Base-by-base conservation (phyloP, 176 grass and related monocot genomes). In the Echinochloa phyllopogon region DNA sequence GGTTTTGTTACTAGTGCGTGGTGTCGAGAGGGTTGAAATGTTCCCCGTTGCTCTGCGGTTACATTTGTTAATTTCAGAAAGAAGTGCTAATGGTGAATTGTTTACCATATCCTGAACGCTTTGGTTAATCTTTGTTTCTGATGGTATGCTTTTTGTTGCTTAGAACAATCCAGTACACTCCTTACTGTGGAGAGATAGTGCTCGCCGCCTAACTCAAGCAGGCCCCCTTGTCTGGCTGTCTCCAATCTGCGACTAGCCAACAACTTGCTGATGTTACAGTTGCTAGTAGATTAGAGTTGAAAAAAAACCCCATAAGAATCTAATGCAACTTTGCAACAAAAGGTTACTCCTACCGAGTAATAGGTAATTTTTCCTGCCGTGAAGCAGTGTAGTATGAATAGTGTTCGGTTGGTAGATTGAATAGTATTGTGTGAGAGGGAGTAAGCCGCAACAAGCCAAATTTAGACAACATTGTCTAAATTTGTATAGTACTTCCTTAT, bases 21-120 rank as follows among this genome's bases (percentile, higher is more conserved):
- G 47, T 20, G 45, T 88, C 33, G 86, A 78, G 49, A 78, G 52
- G 53, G 36, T 37, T 36, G 71, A 69, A 78, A 20, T 65, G 72
- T 18, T 55, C 17, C 65, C 73, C 79, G 0, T 25, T 61, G 27
- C 23, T 23, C 29, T 8, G 52, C 44, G 49, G 8, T 41, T 51
- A 47, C 15, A 17, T 37, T 79, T 79, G 74, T 52, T 39, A 74
- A 62, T 76, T 74, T 21, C 20, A 9, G 56, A 4, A 8, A 27
- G 43, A 61, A 61, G 24, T 23, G 62, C 24, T 8, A 33, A 51
- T 20, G 53, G 51, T 18, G 43, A 43, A 24, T 88, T 79, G 25
- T 74, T 79, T 80, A 84, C 25, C 87, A 58, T 58, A 74, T 88
- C 75, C 47, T 9, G 1, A 50, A 49, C 25, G 25, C 81, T 65